These are phyloP conservation scores for Dichotomopilus funicola DNA, from an alignment of 2,329 filamentous ascomycete species.

Conservation along the genomic window DNA sequence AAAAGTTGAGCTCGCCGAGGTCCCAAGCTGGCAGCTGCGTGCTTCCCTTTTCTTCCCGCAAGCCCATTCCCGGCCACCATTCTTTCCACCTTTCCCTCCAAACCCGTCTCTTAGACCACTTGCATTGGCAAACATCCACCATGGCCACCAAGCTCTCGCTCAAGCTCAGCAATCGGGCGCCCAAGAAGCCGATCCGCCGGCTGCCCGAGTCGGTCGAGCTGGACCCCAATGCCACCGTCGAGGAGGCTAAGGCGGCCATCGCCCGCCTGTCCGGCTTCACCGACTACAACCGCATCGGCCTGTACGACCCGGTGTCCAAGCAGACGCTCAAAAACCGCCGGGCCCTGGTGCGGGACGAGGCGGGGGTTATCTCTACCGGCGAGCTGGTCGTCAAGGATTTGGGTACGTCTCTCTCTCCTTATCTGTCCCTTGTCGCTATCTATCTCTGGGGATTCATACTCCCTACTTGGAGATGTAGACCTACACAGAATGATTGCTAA, in stretches of 20 bases:
- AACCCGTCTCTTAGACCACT: no score
- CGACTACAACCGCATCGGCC: slow-evolving; percentile 56
- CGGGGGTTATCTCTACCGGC: slow-evolving; percentile 41
- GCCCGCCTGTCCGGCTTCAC: slow-evolving; percentile 44
- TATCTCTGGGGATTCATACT: background rate
- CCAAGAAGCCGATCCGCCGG: slow-evolving; percentile 46
- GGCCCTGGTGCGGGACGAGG: slow-evolving; percentile 44
- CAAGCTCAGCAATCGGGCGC: slow-evolving; percentile 40
- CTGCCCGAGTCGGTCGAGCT: slow-evolving; percentile 48
- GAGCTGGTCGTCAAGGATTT: slow-evolving; percentile 87
- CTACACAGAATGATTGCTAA: no score
- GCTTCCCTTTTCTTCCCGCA: background rate
- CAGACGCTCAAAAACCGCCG: slow-evolving; percentile 59
- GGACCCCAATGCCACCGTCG: slow-evolving; percentile 46
- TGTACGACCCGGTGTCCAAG: slow-evolving; percentile 54
- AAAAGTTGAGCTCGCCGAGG: background rate
- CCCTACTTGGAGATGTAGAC: no score
- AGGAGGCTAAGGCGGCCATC: slow-evolving; percentile 52
- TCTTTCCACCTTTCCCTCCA: no score
- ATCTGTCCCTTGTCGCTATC: no score
- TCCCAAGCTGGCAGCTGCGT: background rate
- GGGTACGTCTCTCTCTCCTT: slow-evolving; percentile 49
- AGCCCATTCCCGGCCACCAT: no score
- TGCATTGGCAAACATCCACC: background rate
- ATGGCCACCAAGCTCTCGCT: slow-evolving; percentile 31